Conservation (phyloP, 768 basidiomycete species). For the Lactifluus hygrophoroides region DNA sequence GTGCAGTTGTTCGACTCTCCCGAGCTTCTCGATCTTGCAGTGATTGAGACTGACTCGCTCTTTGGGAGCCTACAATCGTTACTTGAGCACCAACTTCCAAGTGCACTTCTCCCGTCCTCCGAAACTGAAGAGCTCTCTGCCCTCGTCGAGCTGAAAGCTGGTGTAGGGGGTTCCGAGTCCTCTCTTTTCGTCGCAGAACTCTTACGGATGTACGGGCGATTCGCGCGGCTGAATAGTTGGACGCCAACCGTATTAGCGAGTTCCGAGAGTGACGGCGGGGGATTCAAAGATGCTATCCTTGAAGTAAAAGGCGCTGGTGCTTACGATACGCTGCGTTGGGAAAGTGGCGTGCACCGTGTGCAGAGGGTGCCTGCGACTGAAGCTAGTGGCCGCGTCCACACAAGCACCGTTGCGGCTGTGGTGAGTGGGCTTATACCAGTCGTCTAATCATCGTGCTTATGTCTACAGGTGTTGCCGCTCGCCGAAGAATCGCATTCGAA, state of each 20-base stretch:
- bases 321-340: conserved; percentile 77
- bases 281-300: conserved; percentile 68
- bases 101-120: conserved; percentile 66
- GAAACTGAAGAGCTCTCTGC: conserved; percentile 60
- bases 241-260: conserved; percentile 48
- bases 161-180: conserved; percentile 87
- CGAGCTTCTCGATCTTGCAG: conserved; percentile 19
- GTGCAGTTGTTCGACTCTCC: conserved; percentile 15
- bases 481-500: conserved; percentile 47
- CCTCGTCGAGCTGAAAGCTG: conserved; percentile 84
- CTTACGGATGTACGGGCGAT: conserved; percentile 71
- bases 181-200: conserved; percentile 73
- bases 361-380: conserved; percentile 93
- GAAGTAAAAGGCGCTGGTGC: conserved; percentile 72
- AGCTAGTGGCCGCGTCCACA: conserved; percentile 79
- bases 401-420: conserved; percentile 81
- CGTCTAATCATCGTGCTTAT: not conserved
- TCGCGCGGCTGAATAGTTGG: conserved; percentile 53
- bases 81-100: conserved; percentile 45
- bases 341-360: conserved; percentile 93
- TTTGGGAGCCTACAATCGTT: conserved; percentile 14
- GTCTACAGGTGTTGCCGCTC: conserved; percentile 73
- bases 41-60: conserved; percentile 4
- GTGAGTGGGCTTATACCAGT: conserved; percentile 37
- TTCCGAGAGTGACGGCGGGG: conserved; percentile 51